These are phyloP conservation scores for Penicillium atrosanguineum DNA, from an alignment of 495 filamentous ascomycete species.

Conservation along the genomic window DNA sequence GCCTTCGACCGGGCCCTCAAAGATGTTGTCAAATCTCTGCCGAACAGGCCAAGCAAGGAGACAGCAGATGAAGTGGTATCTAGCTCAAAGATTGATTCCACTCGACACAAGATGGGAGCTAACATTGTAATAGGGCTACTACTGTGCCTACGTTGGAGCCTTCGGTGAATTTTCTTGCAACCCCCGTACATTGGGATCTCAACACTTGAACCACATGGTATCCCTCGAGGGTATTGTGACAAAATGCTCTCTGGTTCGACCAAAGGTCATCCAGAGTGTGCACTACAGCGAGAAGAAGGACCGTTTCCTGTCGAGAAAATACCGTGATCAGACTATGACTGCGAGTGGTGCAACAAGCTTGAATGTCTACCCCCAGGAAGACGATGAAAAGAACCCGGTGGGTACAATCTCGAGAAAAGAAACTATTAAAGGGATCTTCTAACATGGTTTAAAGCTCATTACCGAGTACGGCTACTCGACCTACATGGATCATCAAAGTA, in stretches of 20 bases:
- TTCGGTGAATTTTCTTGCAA: slow-evolving; percentile 96
- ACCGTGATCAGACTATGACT: slow-evolving; percentile 94
- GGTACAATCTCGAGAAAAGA: slow-evolving; percentile 4
- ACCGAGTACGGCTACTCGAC: slow-evolving; percentile 96
- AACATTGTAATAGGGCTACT: slow-evolving; percentile 61
- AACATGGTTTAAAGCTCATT: slow-evolving; percentile 52
- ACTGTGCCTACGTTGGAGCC: slow-evolving; percentile 90
- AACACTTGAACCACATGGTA: slow-evolving; percentile 91
- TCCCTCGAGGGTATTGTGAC: slow-evolving; percentile 98
- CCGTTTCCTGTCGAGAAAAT: slow-evolving; percentile 80
- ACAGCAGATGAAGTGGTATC: slow-evolving; percentile 60
- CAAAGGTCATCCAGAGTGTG: slow-evolving; percentile 96
- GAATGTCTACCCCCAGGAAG: slow-evolving; percentile 92
- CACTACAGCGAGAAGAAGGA: slow-evolving; percentile 86
- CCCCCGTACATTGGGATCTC: slow-evolving; percentile 84
- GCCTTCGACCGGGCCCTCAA: slow-evolving; percentile 90
- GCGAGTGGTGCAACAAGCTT: slow-evolving; percentile 79
- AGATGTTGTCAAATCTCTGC: slow-evolving; percentile 75
- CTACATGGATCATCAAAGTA: slow-evolving; percentile 95
- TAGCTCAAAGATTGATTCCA: background rate
- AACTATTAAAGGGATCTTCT: background rate
- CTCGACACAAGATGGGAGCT: background rate
- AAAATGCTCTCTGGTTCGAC: slow-evolving; percentile 89
- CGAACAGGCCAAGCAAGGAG: slow-evolving; percentile 59
- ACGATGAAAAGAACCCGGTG: slow-evolving; percentile 75